A percentile compares a stretch with the other conserved stretches of the same genome.
These are phyloP conservation scores for Aspergillus eucalypticola DNA, from an alignment of 2,329 filamentous ascomycete genomes.

Conservation along the genomic window DNA sequence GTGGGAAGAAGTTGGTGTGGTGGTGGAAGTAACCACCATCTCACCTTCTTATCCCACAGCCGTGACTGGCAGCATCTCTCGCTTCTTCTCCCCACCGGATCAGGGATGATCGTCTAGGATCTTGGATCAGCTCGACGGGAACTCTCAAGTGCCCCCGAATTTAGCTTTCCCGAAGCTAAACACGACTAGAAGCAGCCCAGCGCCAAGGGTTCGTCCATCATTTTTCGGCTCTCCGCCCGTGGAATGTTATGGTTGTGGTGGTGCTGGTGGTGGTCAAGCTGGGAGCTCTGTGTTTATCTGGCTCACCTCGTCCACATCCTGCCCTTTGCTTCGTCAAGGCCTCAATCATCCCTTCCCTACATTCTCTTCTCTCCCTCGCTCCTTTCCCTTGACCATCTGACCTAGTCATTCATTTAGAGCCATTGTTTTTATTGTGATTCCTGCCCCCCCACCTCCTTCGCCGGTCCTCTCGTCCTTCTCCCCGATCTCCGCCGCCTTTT, in stretches of 20 bases:
- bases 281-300: conserved; percentile 3
- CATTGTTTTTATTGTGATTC: conserved; percentile 1
- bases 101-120: conserved; percentile 6
- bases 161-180: conserved; percentile 8
- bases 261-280: background rate
- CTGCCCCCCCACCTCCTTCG: conserved; percentile 6
- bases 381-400: conserved; percentile 3
- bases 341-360: conserved; percentile 9
- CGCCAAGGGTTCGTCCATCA: conserved; percentile 12
- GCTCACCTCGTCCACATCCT: conserved; percentile 1
- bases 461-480: conserved; percentile 8
- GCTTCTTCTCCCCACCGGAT: background rate
- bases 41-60: background rate
- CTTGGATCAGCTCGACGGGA: background rate
- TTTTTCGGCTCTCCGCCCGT: conserved; percentile 10
- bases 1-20: background rate
- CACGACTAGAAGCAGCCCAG: background rate
- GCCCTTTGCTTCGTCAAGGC: background rate
- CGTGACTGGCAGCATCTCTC: background rate
- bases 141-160: background rate
- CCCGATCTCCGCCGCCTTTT: conserved; percentile 13
- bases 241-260: conserved; percentile 5
- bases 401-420: conserved; percentile 18
- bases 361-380: conserved; percentile 4
- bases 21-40: background rate